These are phyloP conservation scores for Austroboletus eburneus DNA, from an alignment of 768 basidiomycete genomes.

Conservation along the genomic window DNA sequence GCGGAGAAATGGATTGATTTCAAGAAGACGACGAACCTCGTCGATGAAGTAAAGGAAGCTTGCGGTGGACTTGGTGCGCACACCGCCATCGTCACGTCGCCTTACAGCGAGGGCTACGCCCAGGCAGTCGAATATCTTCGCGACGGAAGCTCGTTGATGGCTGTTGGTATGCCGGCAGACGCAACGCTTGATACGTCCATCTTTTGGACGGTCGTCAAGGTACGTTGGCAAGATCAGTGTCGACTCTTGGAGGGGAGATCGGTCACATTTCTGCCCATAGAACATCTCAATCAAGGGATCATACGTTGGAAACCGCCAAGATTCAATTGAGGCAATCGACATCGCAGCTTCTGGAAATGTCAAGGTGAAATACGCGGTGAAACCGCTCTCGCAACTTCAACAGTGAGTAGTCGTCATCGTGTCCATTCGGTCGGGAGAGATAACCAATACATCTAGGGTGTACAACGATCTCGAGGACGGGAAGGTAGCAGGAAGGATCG, in stretches of 20 bases:
- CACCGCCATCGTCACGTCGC: constrained; percentile 58
- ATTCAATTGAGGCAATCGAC: constrained; percentile 74
- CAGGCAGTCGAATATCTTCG: constrained; percentile 76
- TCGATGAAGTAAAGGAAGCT: constrained; percentile 56
- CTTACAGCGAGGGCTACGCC: constrained; percentile 36
- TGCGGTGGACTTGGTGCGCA: constrained; percentile 73
- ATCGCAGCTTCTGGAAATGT: constrained; percentile 72
- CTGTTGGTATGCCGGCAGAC: constrained; percentile 67
- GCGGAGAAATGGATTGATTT: constrained; percentile 82
- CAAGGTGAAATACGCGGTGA: constrained; percentile 49
- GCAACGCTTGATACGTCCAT: constrained; percentile 58
- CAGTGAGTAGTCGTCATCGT: constrained; percentile 36
- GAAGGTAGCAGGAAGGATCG: constrained; percentile 40
- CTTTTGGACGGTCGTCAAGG: constrained; percentile 70
- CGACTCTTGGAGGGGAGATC: not conserved
- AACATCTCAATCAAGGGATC: constrained; percentile 32
- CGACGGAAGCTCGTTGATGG: constrained; percentile 68
- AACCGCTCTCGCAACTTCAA: constrained; percentile 48
- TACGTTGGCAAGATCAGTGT: constrained; percentile 5
- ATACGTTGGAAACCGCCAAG: constrained; percentile 72
- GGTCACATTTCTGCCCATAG: constrained; percentile 2
- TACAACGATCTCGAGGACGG: constrained; percentile 39
- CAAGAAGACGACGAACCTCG: constrained; percentile 58
- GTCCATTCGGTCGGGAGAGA: not conserved
- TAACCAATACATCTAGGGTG: constrained; percentile 20